Evolutionary conservation across 768 basidiomycete species (phyloP), one percentile per base, ranked within the genome.

Genomic region (Pulveroboletus sp.): DNA sequence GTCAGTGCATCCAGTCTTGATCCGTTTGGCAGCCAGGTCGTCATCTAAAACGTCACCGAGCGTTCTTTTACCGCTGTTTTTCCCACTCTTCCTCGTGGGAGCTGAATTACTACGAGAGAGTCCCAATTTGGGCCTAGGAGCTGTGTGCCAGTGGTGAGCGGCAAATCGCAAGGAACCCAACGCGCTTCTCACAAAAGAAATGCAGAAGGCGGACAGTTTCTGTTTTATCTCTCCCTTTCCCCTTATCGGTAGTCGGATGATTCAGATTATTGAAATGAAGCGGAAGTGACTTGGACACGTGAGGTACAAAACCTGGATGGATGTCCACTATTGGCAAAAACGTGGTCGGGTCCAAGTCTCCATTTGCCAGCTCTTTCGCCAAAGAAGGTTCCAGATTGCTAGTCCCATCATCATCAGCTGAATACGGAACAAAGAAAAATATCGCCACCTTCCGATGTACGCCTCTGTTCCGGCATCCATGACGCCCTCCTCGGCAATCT

Each of bases 241-340:
- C 72, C 57, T 75, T 81, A 47, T 60, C 59, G 53, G 60, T 63
- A 35, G 53, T 56, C 19, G 59, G 49, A 30, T 55, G 59, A 20
- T 63, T 58, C 51, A 60, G 42, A 47, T 68, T 44, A 49, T 62
- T 56, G 41, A 61, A 61, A 36, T 59, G 60, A 47, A 70, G 60
- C 23, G 72, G 69, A 46, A 68, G 64, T 47, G 73, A 60, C 62
- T 78, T 83, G 52, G 77, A 66, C 4, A 68, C 63, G 68, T 76
- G 68, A 46, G 89, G 86, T 37, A 70, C 61, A 63, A 78, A 89
- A 9, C 62, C 59, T 13, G 86, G 83, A 60, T 89, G 83, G 68
- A 91, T 90, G 62, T 96, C 93, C 24, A 74, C 67, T 75, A 95
- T 90, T 2, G 83, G 79, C 39, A 77, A 58, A 34, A 78, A 74